Conservation (phyloP, 306 rosid genomes). For the Sesbania bispinosa region DNA sequence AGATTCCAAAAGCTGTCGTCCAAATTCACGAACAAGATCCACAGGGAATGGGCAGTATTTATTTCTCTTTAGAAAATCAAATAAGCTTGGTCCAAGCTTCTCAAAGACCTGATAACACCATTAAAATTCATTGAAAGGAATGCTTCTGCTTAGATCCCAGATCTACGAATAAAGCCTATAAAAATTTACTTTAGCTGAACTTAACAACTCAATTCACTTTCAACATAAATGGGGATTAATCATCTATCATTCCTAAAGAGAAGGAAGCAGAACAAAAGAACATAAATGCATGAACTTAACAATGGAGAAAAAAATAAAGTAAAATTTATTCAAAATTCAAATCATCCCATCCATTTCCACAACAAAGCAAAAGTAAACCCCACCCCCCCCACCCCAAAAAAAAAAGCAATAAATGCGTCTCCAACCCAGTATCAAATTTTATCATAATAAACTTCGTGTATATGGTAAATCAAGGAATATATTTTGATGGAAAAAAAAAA, state of each 20-base stretch:
- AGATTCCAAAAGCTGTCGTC: slow-evolving; percentile 99
- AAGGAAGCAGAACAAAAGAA: slow-evolving; percentile 4
- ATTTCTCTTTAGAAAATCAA: slow-evolving; percentile 99
- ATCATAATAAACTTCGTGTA: slow-evolving; percentile 14
- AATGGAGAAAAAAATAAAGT: not conserved
- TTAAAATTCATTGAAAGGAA: slow-evolving; percentile 75
- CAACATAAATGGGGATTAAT: slow-evolving; percentile 5
- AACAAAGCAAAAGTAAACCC: not conserved
- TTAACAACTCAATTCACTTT: slow-evolving; percentile 16
- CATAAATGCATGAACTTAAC: not conserved
- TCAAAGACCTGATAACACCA: slow-evolving; percentile 98
- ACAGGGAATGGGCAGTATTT: slow-evolving; percentile 96
- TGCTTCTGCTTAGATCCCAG: slow-evolving; percentile 61
- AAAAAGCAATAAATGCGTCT: not conserved
- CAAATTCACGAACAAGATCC: slow-evolving; percentile 99
- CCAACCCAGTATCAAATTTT: not conserved
- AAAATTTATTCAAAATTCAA: not conserved
- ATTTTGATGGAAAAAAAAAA: not conserved
- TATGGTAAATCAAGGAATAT: not conserved
- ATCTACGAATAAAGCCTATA: slow-evolving; percentile 48
- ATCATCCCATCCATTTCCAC: slow-evolving; percentile 17
- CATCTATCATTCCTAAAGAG: slow-evolving; percentile 2
- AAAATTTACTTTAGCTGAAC: slow-evolving; percentile 31
- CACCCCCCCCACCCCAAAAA: not conserved
- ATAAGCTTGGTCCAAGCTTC: slow-evolving; percentile 99